Base-by-base conservation (phyloP, 768 basidiomycete genomes). In the Serendipita indica region DNA sequence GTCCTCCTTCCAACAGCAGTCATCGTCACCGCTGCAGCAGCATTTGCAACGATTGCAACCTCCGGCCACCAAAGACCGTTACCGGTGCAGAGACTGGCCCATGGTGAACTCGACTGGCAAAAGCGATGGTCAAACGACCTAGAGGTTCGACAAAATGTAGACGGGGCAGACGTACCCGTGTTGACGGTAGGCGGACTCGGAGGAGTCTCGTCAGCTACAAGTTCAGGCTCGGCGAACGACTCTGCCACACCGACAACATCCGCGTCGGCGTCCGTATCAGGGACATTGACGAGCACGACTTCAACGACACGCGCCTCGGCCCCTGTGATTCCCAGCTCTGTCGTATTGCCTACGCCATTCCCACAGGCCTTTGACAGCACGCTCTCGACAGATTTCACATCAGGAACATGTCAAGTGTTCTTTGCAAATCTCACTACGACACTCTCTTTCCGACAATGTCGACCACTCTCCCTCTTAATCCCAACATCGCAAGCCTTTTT, bases 351-450 rank as follows among this genome's bases (percentile, higher is more conserved):
- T 5, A 80, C 79, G 3, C 88, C 88, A 0, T 89, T 90, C 67
- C 85, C 85, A 2, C 85, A 86, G 62, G 75, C 86, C 0, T 82
- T 82, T 66, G 87, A 87, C 65, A 72, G 77, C 3, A 75, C 75
- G 2, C 66, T 90, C 54, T 71, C 77, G 14, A 68, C 74, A 39
- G 86, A 88, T 67, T 89, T 86, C 65, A 79, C 83, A 14, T 79
- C 80, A 33, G 63, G 69, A 13, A 68, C 74, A 43, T 93, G 89
- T 65, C 75, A 78, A 49, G 72, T 75, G 41, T 91, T 89, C 69
- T 85, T 91, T 67, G 62, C 71, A 14, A 86, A 85, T 62, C 89
- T 91, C 82, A 84, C 86, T 0, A 72, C 73, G 61, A 69, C 75
- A 2, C 46, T 67, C 3, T 64, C 79, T 0, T 89, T 90, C 66